A percentile compares a stretch with the other conserved stretches of the same genome.
These are phyloP conservation scores for Sambucus nigra DNA, from an alignment of 129 eudicot species.

Conservation along the genomic window DNA sequence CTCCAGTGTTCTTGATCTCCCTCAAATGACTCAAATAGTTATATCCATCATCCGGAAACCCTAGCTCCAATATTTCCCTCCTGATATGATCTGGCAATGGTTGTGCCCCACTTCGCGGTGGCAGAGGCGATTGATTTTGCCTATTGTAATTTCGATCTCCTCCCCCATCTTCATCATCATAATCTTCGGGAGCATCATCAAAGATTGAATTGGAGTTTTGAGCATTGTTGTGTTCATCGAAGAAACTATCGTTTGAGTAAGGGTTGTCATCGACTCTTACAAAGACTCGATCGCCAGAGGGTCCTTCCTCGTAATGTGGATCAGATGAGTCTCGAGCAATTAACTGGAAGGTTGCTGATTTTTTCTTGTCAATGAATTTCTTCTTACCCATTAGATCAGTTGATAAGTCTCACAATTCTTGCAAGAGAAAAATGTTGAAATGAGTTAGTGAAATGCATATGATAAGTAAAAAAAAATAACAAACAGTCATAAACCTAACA, in stretches of 20 bases:
- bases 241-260: constrained; percentile 30
- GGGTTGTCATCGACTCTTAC: constrained; percentile 73
- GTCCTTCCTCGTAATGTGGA: constrained; percentile 50
- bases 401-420: not conserved
- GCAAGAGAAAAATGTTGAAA: not conserved
- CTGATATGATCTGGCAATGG: constrained; percentile 64
- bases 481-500: not conserved
- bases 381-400: constrained; percentile 52
- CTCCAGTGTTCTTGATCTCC: constrained; percentile 78
- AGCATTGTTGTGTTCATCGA: constrained; percentile 28
- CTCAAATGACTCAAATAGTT: constrained; percentile 78
- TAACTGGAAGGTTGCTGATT: constrained; percentile 74
- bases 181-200: constrained; percentile 65
- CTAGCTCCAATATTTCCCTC: constrained; percentile 80
- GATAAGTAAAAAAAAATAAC: not conserved
- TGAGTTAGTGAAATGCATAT: not conserved
- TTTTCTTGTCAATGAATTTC: constrained; percentile 91
- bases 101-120: constrained; percentile 21
- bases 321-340: constrained; percentile 81
- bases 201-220: constrained; percentile 32
- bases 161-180: constrained; percentile 26
- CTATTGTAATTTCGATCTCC: constrained; percentile 2
- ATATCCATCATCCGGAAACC: constrained; percentile 98
- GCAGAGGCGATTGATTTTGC: constrained; percentile 7
- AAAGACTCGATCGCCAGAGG: constrained; percentile 66